Conservation (phyloP, 2,329 filamentous ascomycete genomes). For the Clonostachys chloroleuca region DNA sequence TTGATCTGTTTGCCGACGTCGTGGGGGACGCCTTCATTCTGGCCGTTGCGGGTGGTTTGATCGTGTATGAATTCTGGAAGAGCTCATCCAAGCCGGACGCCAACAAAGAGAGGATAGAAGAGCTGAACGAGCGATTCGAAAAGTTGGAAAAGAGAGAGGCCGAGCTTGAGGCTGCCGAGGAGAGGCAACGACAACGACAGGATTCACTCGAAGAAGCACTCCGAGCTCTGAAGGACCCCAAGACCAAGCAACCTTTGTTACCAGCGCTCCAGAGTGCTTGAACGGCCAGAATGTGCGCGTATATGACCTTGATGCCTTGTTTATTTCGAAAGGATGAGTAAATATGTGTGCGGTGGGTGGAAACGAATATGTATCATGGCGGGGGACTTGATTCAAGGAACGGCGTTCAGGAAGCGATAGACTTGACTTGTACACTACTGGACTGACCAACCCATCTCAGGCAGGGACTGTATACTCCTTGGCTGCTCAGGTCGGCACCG, state of each 20-base stretch:
- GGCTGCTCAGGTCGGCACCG: too few species aligned
- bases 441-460: too few species aligned
- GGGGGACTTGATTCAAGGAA: too few species aligned
- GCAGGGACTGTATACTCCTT: too few species aligned
- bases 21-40: conserved; percentile 61
- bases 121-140: conserved; percentile 41
- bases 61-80: conserved; percentile 59
- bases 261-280: conserved; percentile 23
- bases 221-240: conserved; percentile 46
- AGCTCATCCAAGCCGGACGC: conserved; percentile 55
- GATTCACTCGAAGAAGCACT: conserved; percentile 49
- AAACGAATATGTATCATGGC: neutral
- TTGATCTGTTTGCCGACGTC: conserved; percentile 64
- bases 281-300: neutral
- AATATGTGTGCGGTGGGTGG: neutral
- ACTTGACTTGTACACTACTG: too few species aligned
- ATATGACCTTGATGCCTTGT: too few species aligned
- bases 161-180: conserved; percentile 39
- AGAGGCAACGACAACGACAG: conserved; percentile 41
- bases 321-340: too few species aligned
- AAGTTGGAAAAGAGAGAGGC: conserved; percentile 44
- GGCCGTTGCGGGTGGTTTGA: conserved; percentile 48
- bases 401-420: too few species aligned
- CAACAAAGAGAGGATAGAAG: conserved; percentile 48
- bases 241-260: conserved; percentile 50